Evolutionary conservation across 192 early-diverging fungal genomes (phyloP), one percentile per base, ranked within the genome.

Genomic region (Coemansia sp.): DNA sequence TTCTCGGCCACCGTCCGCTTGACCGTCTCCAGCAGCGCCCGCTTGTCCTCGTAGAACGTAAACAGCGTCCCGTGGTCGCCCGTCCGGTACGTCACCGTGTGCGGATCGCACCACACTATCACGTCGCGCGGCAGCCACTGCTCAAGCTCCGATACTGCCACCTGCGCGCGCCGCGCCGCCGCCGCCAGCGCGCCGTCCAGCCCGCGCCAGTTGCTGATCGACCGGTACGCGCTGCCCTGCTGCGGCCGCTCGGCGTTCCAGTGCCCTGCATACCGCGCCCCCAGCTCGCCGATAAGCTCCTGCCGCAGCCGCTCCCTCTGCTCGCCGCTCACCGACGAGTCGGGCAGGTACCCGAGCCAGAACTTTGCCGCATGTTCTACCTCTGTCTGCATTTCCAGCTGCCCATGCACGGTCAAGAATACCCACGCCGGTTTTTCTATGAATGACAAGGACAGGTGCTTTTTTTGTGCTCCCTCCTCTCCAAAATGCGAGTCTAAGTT

Each of bases 221-320:
- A 83, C 70, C 90, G 75, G 77, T 86, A 92, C 20, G 75, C 90
- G 63, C 87, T 90, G 46, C 90, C 90, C 15, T 57, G 62, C 36
- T 61, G 64, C 12, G 89, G 86, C 29, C 76, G 68, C 34, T 82
- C 66, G 5, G 79, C 40, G 47, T 91, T 79, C 89, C 89, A 91
- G 53, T 91, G 89, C 31, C 83, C 79, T 38, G 55, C 51, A 53
- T 84, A 91, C 51, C 81, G 83, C 27, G 68, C 64, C 5, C 65
- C 41, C 59, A 91, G 73, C 5, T 80, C 32, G n/a, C 50, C 61
- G 14, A 64, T 51, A 35, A 90, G 70, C 15, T 61, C 58, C 14
- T 60, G 12, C 1, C 58, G 64, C 27, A 70, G 55, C 9, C 34
- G 41, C 20, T 78, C 75, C 27, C 49, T 52, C 32, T 53, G 60